Evolutionary conservation across 495 filamentous ascomycete species (phyloP), one percentile per base, ranked within the genome.

Genomic region (Podospora anserina): DNA sequence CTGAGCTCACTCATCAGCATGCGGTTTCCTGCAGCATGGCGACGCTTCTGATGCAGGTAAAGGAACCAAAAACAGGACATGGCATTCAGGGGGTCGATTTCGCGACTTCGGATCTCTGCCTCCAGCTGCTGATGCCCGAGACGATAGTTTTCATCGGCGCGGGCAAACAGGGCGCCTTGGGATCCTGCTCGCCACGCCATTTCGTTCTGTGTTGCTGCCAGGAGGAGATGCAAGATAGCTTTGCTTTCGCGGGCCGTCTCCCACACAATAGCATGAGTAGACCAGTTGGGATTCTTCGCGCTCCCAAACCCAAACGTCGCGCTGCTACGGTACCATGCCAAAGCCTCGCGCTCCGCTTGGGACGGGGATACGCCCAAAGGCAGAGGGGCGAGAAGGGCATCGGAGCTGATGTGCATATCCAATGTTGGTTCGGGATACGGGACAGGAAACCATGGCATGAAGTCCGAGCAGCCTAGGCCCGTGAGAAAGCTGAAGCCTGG

Each of bases 21-120:
- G 2, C 53, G 61, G 30, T 20, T 49, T 49, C 39, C 39, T 49
- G 39, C 39, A 9, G 30, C 18, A 34, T 63, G 53, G 53, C 23
- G 54, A 18, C 66, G 66, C 19, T 68, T 63, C n/a, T 70, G 64
- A 49, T 70, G 30, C 19, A 71, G 63, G 55, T 71, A 70, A n/a
- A 71, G 30, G 27, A 74, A 74, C 72, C 72, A 74, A 39, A 71
- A 74, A 0, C 70, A 68, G 15, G 72, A 62, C 39, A 74, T 57
- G 57, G 71, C 28, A 13, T 63, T 67, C 3, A 74, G 34, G 5
- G 66, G 68, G 53, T 74, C 67, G 4, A 64, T 26, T 9, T 61
- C 59, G 6, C 19, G 28, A 19, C 26, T 27, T 9, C 26, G 18
- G 26, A 66, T 32, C 13, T 49, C 20, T 15, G 44, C 49, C 5